These are phyloP conservation scores for Solanum pinnatisectum DNA, from an alignment of 257 asterid genomes.

Conservation along the genomic window DNA sequence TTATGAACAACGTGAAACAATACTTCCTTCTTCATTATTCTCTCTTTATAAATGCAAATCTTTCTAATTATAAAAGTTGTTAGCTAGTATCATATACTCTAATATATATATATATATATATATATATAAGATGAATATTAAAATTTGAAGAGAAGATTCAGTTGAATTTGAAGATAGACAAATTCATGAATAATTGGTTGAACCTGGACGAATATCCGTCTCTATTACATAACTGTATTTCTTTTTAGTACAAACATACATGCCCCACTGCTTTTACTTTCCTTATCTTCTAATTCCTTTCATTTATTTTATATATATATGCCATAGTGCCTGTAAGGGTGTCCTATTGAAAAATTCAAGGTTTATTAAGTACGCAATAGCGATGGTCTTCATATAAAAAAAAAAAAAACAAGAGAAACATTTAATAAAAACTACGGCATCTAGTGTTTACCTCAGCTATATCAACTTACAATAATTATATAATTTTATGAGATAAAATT, in stretches of 20 bases:
- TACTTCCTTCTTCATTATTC: slow-evolving; percentile 16
- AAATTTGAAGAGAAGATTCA: background rate
- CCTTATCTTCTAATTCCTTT: background rate
- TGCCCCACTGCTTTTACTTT: background rate
- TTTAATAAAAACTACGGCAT: too few relatives aligned
- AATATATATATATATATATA: too few relatives aligned
- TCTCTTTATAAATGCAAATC: background rate
- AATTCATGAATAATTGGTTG: background rate
- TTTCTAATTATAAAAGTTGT: background rate
- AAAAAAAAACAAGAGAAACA: background rate
- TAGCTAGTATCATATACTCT: background rate
- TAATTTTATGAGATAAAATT: too few relatives aligned
- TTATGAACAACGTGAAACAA: slow-evolving; percentile 50
- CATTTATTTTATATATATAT: background rate
- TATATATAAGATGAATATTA: background rate
- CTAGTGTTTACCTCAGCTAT: too few relatives aligned
- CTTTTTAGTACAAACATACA: background rate
- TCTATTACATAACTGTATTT: background rate
- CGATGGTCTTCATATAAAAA: background rate
- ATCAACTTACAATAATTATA: too few relatives aligned
- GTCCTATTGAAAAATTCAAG: background rate
- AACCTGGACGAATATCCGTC: background rate
- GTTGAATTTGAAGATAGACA: background rate
- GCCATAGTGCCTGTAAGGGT: background rate
- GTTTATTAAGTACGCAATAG: background rate